These are phyloP conservation scores for Closterium sp. DNA, from an alignment of 139 green algal species.

Conservation along the genomic window DNA sequence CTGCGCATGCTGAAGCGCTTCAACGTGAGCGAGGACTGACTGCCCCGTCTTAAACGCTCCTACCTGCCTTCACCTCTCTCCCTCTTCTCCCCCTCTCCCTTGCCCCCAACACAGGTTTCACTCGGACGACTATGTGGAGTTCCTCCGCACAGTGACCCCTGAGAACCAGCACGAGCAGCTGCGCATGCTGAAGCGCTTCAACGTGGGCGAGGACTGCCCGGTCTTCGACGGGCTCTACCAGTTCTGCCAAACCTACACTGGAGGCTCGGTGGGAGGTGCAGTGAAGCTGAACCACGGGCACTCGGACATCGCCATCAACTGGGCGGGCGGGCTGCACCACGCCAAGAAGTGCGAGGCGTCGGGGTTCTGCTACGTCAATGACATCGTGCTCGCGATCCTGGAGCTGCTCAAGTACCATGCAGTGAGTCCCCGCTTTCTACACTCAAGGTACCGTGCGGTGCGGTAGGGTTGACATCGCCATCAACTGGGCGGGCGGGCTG, in stretches of 20 bases:
- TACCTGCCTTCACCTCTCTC: too few relatives aligned
- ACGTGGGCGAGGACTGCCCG: conserved; percentile 94
- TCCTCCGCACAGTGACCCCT: conserved; percentile 84
- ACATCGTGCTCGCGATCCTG: conserved; percentile 96
- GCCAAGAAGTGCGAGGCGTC: conserved; percentile 80
- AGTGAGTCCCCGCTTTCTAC: background rate
- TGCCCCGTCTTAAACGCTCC: conserved; percentile 90
- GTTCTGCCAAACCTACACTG: conserved; percentile 89
- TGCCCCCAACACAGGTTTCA: background rate
- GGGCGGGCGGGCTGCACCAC: conserved; percentile 94
- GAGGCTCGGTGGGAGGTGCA: conserved; percentile 84
- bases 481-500: conserved; percentile 97
- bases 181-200: conserved; percentile 91
- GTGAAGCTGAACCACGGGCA: conserved; percentile 80
- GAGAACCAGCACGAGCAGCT: conserved; percentile 93
- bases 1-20: conserved; percentile 89
- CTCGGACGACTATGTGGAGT: conserved; percentile 84
- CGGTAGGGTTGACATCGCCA: conserved; percentile 73
- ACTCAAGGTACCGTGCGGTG: too few relatives aligned
- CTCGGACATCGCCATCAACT: conserved; percentile 95
- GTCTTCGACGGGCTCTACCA: conserved; percentile 94
- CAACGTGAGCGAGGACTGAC: conserved; percentile 96
- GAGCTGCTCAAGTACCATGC: conserved; percentile 67
- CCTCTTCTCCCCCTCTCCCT: background rate
- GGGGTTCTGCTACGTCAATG: conserved; percentile 98